phyloP scores from a whole-genome alignment of 352 stramenopile genomes.

The Pythium aquatile region DNA sequence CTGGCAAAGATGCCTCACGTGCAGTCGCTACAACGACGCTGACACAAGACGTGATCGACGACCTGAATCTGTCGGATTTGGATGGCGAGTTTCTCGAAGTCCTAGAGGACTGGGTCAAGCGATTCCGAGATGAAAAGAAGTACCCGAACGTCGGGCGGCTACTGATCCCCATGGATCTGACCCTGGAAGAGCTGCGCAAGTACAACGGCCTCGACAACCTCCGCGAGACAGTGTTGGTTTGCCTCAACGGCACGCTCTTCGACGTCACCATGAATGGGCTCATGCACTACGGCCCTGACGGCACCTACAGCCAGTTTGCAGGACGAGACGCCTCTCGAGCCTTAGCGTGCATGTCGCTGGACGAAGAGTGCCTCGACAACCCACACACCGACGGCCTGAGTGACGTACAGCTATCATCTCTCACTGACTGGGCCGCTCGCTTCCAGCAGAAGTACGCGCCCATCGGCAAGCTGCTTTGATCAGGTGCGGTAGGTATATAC shows the following conservation, averaged over 20 bases:
- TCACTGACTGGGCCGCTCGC: slow-evolving; percentile 93
- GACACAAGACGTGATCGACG: slow-evolving; percentile 64
- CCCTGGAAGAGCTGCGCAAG: slow-evolving; percentile 59
- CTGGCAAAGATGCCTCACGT: slow-evolving; percentile 88
- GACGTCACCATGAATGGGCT: slow-evolving; percentile 90
- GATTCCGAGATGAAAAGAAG: slow-evolving; percentile 83
- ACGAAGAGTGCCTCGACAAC: slow-evolving; percentile 86
- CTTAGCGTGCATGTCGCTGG: slow-evolving; percentile 95
- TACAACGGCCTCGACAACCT: slow-evolving; percentile 69
- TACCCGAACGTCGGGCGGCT: slow-evolving; percentile 91
- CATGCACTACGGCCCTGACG: slow-evolving; percentile 90
- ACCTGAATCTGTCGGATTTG: slow-evolving; percentile 48
- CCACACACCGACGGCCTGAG: slow-evolving; percentile 77
- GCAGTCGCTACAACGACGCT: slow-evolving; percentile 88
- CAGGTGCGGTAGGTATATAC: not conserved
- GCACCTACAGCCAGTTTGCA: slow-evolving; percentile 92
- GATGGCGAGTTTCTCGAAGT: slow-evolving; percentile 24
- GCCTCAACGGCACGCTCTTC: slow-evolving; percentile 86
- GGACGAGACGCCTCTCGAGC: slow-evolving; percentile 92
- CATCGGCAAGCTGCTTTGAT: slow-evolving; percentile 60
- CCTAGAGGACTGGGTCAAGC: slow-evolving; percentile 78
- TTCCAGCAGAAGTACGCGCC: slow-evolving; percentile 93
- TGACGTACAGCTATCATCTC: slow-evolving; percentile 80
- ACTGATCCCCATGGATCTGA: slow-evolving; percentile 51
- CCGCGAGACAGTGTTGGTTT: slow-evolving; percentile 88